Evolutionary conservation across 306 rosid genomes (phyloP).

Genomic region (Begonia fuchsioides): DNA sequence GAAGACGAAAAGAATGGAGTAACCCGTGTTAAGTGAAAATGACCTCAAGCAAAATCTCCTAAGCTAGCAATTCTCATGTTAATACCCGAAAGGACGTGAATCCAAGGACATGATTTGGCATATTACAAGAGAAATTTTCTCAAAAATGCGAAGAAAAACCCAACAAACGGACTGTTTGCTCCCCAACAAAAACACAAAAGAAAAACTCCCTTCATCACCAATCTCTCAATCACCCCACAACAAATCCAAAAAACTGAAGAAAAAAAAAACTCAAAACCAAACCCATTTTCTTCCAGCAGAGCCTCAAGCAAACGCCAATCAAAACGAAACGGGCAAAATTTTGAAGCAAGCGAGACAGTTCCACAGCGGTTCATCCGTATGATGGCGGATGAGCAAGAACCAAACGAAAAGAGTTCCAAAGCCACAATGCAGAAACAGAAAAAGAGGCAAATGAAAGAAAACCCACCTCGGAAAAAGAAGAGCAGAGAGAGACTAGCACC

Average conservation of each 20-base stretch:
- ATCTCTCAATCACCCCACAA: too few relatives aligned
- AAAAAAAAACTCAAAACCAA: neutral
- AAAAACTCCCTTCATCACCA: too few relatives aligned
- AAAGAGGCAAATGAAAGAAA: neutral
- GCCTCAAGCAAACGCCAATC: too few relatives aligned
- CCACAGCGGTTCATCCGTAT: neutral
- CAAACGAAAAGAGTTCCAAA: neutral
- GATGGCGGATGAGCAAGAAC: neutral
- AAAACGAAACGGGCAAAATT: neutral
- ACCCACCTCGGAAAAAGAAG: constrained; percentile 5
- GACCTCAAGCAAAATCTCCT: too few relatives aligned
- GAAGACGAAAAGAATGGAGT: neutral
- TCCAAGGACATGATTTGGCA: too few relatives aligned
- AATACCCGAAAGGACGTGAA: too few relatives aligned
- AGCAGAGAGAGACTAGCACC: constrained; percentile 2
- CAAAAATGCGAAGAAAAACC: too few relatives aligned
- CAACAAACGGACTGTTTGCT: too few relatives aligned
- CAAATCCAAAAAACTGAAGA: too few relatives aligned
- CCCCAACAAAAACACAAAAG: too few relatives aligned
- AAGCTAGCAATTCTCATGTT: too few relatives aligned
- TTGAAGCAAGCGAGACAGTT: neutral
- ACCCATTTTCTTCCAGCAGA: neutral
- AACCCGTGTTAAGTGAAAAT: neutral
- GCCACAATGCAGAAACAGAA: neutral
- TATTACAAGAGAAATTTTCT: too few relatives aligned